phyloP scores from a whole-genome alignment of 1,284 basidiomycete species.

The Tilletia caries region DNA sequence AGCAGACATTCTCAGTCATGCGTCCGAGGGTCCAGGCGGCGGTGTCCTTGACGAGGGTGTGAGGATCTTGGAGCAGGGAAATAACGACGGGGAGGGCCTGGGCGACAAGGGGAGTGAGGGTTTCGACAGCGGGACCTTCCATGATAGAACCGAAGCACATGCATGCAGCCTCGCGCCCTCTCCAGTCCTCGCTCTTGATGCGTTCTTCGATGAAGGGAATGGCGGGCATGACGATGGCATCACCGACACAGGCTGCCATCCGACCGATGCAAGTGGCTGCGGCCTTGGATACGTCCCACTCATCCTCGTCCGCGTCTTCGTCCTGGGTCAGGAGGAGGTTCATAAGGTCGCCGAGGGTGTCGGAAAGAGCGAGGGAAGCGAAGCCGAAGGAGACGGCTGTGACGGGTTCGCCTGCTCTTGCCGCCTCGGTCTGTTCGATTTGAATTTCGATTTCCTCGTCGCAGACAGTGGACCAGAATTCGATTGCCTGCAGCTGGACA shows the following conservation, averaged over 20 bases:
- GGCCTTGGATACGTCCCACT: constrained; percentile 98
- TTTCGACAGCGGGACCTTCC: constrained; percentile 83
- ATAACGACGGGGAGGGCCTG: constrained; percentile 92
- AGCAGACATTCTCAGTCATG: constrained; percentile 85
- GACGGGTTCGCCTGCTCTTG: constrained; percentile 53
- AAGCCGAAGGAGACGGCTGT: constrained; percentile 69
- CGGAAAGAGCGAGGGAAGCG: constrained; percentile 86
- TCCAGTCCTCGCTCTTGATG: constrained; percentile 88
- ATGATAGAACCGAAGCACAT: constrained; percentile 98
- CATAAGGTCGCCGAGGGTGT: constrained; percentile 89
- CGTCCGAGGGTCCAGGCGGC: constrained; percentile 96
- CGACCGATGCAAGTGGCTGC: constrained; percentile 88
- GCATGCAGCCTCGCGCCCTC: constrained; percentile 89
- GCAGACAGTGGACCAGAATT: constrained; percentile 99
- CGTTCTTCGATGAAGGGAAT: constrained; percentile 97
- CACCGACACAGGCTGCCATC: constrained; percentile 84
- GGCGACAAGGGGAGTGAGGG: constrained; percentile 84
- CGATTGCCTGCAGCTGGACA: constrained; percentile 92
- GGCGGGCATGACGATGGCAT: constrained; percentile 83
- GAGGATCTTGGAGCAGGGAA: constrained; percentile 86
- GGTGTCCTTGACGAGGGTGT: constrained; percentile 88
- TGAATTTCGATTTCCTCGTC: constrained; percentile 93
- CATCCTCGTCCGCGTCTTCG: constrained; percentile 95
- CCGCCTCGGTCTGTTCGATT: constrained; percentile 85
- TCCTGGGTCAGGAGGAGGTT: constrained; percentile 86